Percentiles rank a stretch among this genome's conserved stretches.
Conservation (phyloP, 2,329 filamentous ascomycete genomes). For the Capronia epimyces region DNA sequence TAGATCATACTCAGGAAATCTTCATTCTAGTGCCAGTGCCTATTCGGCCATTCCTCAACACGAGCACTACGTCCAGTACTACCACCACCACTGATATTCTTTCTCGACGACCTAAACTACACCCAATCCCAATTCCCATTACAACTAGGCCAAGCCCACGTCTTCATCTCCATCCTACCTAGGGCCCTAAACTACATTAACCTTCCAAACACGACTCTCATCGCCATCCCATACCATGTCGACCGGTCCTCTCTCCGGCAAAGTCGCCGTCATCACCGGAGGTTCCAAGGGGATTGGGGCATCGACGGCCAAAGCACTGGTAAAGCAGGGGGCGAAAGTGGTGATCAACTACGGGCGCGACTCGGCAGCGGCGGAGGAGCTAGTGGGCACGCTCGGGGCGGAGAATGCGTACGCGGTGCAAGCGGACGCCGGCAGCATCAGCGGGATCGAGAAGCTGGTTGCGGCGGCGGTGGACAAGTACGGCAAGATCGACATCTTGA, state of each 20-base stretch:
- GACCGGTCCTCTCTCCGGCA: constrained; percentile 14
- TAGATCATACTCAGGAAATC: no score
- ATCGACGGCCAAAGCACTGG: constrained; percentile 37
- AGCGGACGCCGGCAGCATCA: constrained; percentile 49
- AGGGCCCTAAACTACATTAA: no score
- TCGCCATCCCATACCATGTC: constrained; percentile 10
- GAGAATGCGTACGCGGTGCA: constrained; percentile 49
- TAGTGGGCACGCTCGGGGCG: constrained; percentile 46
- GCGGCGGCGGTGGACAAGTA: constrained; percentile 46
- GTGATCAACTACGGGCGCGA: constrained; percentile 55
- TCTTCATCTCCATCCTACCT: no score
- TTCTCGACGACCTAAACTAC: no score
- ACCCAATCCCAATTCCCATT: no score
- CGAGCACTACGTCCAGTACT: no score
- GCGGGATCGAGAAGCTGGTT: constrained; percentile 48
- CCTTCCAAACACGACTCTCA: background rate
- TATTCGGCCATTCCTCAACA: no score
- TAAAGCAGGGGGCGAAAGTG: constrained; percentile 40
- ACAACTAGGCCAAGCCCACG: no score
- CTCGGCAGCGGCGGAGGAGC: constrained; percentile 49
- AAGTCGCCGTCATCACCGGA: constrained; percentile 39
- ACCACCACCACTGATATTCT: no score
- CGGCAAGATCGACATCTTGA: constrained; percentile 54
- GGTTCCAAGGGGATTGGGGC: constrained; percentile 40
- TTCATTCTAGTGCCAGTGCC: no score